Conservation (phyloP, 2,329 filamentous ascomycete species). For the Aureobasidium sp. region DNA sequence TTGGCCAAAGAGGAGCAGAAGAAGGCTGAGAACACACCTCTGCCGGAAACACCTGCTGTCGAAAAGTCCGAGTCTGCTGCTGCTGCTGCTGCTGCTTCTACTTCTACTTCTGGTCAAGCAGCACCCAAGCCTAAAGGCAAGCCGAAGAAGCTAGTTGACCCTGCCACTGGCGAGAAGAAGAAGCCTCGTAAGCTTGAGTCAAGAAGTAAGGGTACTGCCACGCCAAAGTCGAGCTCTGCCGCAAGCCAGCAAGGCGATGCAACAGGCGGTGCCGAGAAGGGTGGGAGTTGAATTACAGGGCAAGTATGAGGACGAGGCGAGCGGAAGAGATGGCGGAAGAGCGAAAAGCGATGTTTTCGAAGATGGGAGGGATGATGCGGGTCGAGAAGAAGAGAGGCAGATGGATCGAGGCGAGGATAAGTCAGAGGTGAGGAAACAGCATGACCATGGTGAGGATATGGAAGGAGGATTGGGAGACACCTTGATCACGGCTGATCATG, state of each 20-base stretch:
- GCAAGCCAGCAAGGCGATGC: background rate
- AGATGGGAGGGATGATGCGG: background rate
- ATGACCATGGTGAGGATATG: background rate
- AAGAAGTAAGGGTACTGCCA: background rate
- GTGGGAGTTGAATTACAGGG: slow-evolving; percentile 15
- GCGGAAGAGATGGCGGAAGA: background rate
- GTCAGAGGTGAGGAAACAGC: background rate
- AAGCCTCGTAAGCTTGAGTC: slow-evolving; percentile 11
- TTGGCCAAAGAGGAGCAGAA: slow-evolving; percentile 6
- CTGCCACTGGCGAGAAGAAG: slow-evolving; percentile 13
- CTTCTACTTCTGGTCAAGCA: background rate
- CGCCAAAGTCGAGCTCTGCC: slow-evolving; percentile 3
- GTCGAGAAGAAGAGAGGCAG: background rate
- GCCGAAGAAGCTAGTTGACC: slow-evolving; percentile 11
- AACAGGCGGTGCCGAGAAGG: background rate
- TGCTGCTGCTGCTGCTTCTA: background rate
- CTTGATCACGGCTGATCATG: background rate
- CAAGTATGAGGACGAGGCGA: background rate
- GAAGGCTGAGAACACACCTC: background rate
- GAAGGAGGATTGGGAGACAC: background rate
- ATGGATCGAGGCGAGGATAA: background rate
- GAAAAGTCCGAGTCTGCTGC: slow-evolving; percentile 5
- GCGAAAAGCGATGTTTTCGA: no score
- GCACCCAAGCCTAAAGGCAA: slow-evolving; percentile 2
- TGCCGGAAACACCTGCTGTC: background rate